These are phyloP conservation scores for Magnusiomyces sp. DNA, from an alignment of 1,139 yeast species.

Conservation along the genomic window DNA sequence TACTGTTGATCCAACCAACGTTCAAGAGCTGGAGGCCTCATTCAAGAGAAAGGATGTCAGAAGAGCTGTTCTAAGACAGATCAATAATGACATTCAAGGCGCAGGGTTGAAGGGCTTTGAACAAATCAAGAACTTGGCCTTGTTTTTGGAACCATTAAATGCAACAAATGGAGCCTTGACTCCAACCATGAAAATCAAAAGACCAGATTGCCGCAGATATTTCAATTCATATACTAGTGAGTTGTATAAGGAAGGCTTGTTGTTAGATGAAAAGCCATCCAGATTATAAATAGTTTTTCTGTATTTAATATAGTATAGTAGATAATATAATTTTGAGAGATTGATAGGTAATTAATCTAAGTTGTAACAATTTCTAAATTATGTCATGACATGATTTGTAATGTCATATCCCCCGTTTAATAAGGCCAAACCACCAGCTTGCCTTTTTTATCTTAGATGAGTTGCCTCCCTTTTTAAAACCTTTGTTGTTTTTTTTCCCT, in stretches of 20 bases:
- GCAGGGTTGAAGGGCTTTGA: conserved; percentile 44
- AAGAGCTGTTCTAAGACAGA: conserved; percentile 24
- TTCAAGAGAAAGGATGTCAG: conserved; percentile 20
- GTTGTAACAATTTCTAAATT: not conserved
- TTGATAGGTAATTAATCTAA: no score
- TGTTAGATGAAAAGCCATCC: not conserved
- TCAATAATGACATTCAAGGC: conserved; percentile 28
- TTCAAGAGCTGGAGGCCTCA: conserved; percentile 16
- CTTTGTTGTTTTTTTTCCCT: not conserved
- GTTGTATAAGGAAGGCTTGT: conserved; percentile 51
- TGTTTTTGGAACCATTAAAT: conserved; percentile 59
- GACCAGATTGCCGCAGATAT: conserved; percentile 47
- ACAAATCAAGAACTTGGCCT: conserved; percentile 49
- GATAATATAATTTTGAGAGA: not conserved
- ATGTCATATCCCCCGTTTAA: not conserved
- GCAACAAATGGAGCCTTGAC: conserved; percentile 56
- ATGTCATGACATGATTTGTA: not conserved
- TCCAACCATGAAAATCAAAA: conserved; percentile 65
- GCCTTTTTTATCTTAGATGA: not conserved
- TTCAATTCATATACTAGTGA: conserved; percentile 40
- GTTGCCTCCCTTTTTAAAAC: not conserved
- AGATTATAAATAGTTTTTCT: no score
- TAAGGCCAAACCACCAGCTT: not conserved
- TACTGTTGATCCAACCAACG: conserved; percentile 17
- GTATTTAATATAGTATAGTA: not conserved